These are phyloP conservation scores for Arabidopsis lyrata DNA, from an alignment of 441 rosid species.

Conservation along the genomic window DNA sequence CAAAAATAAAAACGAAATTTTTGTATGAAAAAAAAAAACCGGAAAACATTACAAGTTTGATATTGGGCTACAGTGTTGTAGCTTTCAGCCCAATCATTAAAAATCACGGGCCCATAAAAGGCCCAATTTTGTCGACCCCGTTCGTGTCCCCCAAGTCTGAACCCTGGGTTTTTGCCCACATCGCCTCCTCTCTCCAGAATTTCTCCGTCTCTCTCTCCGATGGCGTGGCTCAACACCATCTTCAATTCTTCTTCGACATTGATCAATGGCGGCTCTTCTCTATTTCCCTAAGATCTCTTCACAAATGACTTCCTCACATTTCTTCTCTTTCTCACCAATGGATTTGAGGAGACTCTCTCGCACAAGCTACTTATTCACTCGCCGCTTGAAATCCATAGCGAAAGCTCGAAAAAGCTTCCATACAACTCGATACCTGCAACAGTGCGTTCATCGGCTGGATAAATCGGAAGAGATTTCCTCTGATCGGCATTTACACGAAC, in stretches of 20 bases:
- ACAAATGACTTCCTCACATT: conserved; percentile 14
- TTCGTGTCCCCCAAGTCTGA: conserved; percentile 38
- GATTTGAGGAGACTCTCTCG: conserved; percentile 59
- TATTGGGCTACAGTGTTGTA: background rate
- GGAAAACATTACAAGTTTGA: background rate
- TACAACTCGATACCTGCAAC: conserved; percentile 27
- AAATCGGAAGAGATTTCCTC: conserved; percentile 41
- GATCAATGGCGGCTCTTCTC: conserved; percentile 40
- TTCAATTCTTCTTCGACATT: conserved; percentile 23
- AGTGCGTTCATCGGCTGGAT: conserved; percentile 29
- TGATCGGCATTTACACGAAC: conserved; percentile 49
- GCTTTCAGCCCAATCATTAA: background rate
- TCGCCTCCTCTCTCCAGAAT: conserved; percentile 37
- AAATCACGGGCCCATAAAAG: background rate
- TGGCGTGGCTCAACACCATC: conserved; percentile 51
- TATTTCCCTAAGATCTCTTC: conserved; percentile 36
- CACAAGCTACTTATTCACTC: conserved; percentile 43
- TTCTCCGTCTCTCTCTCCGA: conserved; percentile 11
- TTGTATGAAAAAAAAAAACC: no score
- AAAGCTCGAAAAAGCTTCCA: conserved; percentile 33
- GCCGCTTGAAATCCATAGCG: conserved; percentile 47
- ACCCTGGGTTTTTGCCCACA: conserved; percentile 45
- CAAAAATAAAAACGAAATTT: no score
- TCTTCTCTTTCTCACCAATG: conserved; percentile 48
- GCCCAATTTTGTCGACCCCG: conserved; percentile 19